Evolutionary conservation across 2,329 filamentous ascomycete species (phyloP), one percentile per base, ranked within the genome.

Genomic region (Aspergillus sp.): DNA sequence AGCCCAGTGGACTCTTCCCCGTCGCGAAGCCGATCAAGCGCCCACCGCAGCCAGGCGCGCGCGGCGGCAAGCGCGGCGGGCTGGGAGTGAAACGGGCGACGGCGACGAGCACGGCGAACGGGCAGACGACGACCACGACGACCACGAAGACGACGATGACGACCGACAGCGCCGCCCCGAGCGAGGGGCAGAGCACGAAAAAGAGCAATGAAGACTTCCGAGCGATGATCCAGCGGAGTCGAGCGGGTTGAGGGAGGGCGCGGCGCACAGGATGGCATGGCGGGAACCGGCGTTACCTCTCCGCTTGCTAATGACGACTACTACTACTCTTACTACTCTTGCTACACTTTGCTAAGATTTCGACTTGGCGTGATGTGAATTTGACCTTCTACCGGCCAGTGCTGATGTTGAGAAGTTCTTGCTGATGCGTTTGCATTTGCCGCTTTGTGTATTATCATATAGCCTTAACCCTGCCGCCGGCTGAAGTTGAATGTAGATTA

Each of bases 171-270:
- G 51, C 63, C 21, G 23, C 61, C 57, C 61, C 62, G 6, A 57
- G 43, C 9, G 63, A 62, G 38, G 64, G 58, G 25, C 69, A 67
- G 54, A 70, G 69, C 68, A 63, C 69, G 59, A 72, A 72, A 65
- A 87, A 85, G 75, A 85, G 81, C 67, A 87, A 87, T 68, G 80
- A 79, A 54, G 84, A 86, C 68, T 87, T 87, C 71, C 80, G 83
- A 58, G 78, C 78, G 32, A 80, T 86, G 80, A 76, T 86, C 51
- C 73, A 81, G 64, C 78, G 76, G 61, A 77, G 65, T 66, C 71
- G 65, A 53, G 61, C 61, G 65, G 68, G 69, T 60, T 72, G 62
- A 73, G 66, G 36, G 58, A 55, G 32, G 50, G 57, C 41, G 48
- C 55, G 57, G 61, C 64, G 69, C 65, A 66, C 59, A 63, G 67